These are phyloP conservation scores for Hygrophorus pudorinus DNA, from an alignment of 768 basidiomycete species.

Conservation along the genomic window DNA sequence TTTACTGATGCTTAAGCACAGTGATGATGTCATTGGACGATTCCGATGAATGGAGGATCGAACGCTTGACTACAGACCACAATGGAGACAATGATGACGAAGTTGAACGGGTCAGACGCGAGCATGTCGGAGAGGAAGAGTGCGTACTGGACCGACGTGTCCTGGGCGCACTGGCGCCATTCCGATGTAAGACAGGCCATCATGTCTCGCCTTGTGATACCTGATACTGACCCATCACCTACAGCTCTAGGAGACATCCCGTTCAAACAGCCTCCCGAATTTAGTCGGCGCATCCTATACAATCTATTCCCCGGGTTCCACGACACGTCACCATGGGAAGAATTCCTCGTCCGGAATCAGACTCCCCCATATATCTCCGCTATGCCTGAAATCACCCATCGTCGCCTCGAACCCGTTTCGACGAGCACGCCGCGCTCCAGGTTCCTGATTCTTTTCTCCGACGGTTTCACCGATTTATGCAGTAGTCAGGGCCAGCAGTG, in stretches of 20 bases:
- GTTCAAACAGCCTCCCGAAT: slow-evolving; percentile 64
- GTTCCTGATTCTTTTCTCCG: slow-evolving; percentile 56
- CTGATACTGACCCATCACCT: background rate
- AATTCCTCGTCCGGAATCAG: slow-evolving; percentile 49
- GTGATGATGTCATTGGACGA: slow-evolving; percentile 43
- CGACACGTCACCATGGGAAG: slow-evolving; percentile 55
- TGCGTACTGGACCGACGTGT: slow-evolving; percentile 58
- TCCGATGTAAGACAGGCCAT: slow-evolving; percentile 46
- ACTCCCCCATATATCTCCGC: slow-evolving; percentile 62
- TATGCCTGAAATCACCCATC: slow-evolving; percentile 53
- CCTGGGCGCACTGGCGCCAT: slow-evolving; percentile 69
- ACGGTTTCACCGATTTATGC: slow-evolving; percentile 58
- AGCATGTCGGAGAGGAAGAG: slow-evolving; percentile 64
- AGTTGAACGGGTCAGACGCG: slow-evolving; percentile 47
- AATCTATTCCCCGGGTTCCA: slow-evolving; percentile 55
- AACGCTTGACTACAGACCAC: slow-evolving; percentile 54
- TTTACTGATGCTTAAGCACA: slow-evolving; percentile 10
- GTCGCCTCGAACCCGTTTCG: slow-evolving; percentile 26
- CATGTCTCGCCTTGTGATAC: background rate
- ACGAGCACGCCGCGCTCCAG: slow-evolving; percentile 22
- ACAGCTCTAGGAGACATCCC: slow-evolving; percentile 61
- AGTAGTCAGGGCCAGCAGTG: slow-evolving; percentile 32
- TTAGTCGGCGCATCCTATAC: slow-evolving; percentile 56
- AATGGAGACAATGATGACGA: slow-evolving; percentile 63
- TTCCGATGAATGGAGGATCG: slow-evolving; percentile 43